Evolutionary conservation across 2,329 filamentous ascomycete genomes (phyloP), one percentile per base, ranked within the genome.

Genomic region (Xylaria polymorpha): DNA sequence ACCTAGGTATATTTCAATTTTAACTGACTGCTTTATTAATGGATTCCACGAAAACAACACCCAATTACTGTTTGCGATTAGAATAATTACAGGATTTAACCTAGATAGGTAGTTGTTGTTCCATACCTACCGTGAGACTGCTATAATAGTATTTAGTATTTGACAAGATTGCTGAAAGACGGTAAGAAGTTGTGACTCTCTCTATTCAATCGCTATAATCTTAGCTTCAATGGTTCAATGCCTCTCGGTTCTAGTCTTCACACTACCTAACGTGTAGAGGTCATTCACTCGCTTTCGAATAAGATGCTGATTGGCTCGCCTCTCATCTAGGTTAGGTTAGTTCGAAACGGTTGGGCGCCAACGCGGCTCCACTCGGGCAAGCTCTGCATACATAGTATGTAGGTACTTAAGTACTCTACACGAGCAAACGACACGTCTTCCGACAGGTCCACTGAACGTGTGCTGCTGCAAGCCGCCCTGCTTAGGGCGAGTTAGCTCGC

Each of bases 341-440:
- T 48, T 46, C 10, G 18, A 37, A 37, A n/a, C 9, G 35, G 66
- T 68, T 59, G 66, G 66, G 66, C 61, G 66, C 46, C 61, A 68
- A 68, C 32, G 10, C 12, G 41, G 35, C 56, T 43, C 66, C 66
- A 68, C 66, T 56, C 15, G 12, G 46, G 15, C 55, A 39, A 46
- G 50, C n/a, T 12, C 58, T 6, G 48, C n/a, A n/a, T n/a, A n/a
- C n/a, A n/a, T n/a, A n/a, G n/a, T n/a, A n/a, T n/a, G n/a, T n/a
- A n/a, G n/a, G n/a, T n/a, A n/a, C n/a, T n/a, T n/a, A n/a, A n/a
- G n/a, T n/a, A n/a, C n/a, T n/a, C n/a, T n/a, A n/a, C n/a, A 65
- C 62, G 51, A 59, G 59, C 44, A 29, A 32, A 1, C 41, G 63
- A 51, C 63, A 67, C 64, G 64, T 67, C 48, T 67, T 62, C 63